phyloP scores from a whole-genome alignment of 345 rosid genomes.

The Brassica juncea region DNA sequence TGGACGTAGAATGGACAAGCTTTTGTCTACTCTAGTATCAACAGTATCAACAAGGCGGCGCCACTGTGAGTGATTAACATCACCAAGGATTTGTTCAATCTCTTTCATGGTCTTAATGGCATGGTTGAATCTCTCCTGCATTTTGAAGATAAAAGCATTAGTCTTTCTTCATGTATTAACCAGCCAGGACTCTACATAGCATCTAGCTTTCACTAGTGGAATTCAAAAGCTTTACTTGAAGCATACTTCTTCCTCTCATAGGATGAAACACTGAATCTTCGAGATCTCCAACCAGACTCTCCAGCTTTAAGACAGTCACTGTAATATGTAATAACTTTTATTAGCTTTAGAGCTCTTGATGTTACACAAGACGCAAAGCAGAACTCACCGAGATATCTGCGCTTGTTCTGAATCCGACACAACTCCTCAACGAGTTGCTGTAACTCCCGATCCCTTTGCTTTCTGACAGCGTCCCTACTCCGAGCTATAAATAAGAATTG shows the following conservation, averaged over 20 bases:
- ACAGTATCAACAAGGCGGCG: slow-evolving; percentile 58
- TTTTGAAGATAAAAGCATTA: too few species aligned
- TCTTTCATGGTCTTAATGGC: slow-evolving; percentile 55
- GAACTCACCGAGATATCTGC: slow-evolving; percentile 56
- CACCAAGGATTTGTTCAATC: slow-evolving; percentile 53
- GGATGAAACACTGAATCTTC: slow-evolving; percentile 67
- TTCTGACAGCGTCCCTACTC: slow-evolving; percentile 36
- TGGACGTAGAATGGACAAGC: slow-evolving; percentile 58
- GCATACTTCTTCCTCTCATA: slow-evolving; percentile 41
- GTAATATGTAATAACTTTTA: slow-evolving; percentile 15
- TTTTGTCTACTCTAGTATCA: slow-evolving; percentile 65
- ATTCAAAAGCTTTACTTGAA: slow-evolving; percentile 45
- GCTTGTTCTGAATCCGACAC: slow-evolving; percentile 46
- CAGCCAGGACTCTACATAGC: not conserved
- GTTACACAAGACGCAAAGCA: not conserved
- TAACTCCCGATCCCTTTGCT: slow-evolving; percentile 46
- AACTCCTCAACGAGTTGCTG: slow-evolving; percentile 50
- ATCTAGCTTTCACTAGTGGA: slow-evolving; percentile 37
- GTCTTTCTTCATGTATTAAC: too few species aligned
- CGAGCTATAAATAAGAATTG: slow-evolving; percentile 43
- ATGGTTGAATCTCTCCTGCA: slow-evolving; percentile 51
- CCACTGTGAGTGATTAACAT: slow-evolving; percentile 58
- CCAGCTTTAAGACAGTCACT: slow-evolving; percentile 66
- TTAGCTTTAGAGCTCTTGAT: not conserved
- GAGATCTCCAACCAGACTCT: slow-evolving; percentile 80